Conservation (phyloP, 2,329 filamentous ascomycete genomes). For the Nemania serpens region DNA sequence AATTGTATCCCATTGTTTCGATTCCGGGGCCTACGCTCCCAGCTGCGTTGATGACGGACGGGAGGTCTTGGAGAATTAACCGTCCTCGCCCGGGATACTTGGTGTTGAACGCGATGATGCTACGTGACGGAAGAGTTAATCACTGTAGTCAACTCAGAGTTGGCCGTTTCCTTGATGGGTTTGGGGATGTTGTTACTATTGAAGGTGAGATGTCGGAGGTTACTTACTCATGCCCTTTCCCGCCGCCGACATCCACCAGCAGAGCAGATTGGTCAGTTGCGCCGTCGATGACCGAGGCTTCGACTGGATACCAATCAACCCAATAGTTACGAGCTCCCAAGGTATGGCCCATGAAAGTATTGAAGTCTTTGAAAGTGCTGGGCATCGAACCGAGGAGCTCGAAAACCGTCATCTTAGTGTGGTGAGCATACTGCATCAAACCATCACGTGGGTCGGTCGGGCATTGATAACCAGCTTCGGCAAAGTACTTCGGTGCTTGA, state of each 20-base stretch:
- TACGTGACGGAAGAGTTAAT: neutral
- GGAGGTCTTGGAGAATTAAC: conserved; percentile 39
- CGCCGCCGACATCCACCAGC: conserved; percentile 40
- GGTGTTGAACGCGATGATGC: conserved; percentile 31
- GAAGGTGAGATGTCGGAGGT: neutral
- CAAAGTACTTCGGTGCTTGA: conserved; percentile 34
- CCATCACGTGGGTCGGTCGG: conserved; percentile 34
- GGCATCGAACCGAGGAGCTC: conserved; percentile 32
- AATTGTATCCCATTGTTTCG: conserved; percentile 43
- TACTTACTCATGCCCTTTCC: conserved; percentile 37
- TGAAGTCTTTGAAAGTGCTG: conserved; percentile 33
- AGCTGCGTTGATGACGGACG: conserved; percentile 31
- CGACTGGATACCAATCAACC: conserved; percentile 38
- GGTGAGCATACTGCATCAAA: conserved; percentile 38
- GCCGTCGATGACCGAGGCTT: conserved; percentile 36
- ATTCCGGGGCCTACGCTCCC: conserved; percentile 30
- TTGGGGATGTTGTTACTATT: neutral
- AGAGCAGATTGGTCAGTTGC: conserved; percentile 26
- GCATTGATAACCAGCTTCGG: conserved; percentile 34
- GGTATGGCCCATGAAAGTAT: conserved; percentile 38
- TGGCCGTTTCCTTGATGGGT: neutral
- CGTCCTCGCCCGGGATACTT: conserved; percentile 32
- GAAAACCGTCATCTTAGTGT: conserved; percentile 35
- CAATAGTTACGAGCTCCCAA: conserved; percentile 37
- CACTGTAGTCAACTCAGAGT: neutral